Evolutionary conservation across 768 basidiomycete species (phyloP).

Genomic region (Phlegmacium glaucopus): DNA sequence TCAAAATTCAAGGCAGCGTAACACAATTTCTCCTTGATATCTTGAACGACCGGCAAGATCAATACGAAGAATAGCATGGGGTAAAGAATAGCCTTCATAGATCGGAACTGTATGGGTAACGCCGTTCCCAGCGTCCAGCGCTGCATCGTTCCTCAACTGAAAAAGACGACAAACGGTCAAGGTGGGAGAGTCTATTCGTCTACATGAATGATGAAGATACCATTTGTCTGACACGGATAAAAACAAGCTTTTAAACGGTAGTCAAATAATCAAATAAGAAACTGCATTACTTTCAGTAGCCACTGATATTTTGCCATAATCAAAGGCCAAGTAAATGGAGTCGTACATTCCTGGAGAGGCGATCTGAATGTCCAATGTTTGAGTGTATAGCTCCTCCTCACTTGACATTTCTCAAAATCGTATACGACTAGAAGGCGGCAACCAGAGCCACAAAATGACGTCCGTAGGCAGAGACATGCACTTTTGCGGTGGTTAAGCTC

Average conservation of each 20-base stretch:
- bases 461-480: slow-evolving; percentile 46
- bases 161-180: slow-evolving; percentile 26
- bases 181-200: slow-evolving; percentile 14
- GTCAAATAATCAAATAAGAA: too few relatives aligned
- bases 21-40: slow-evolving; percentile 97
- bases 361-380: slow-evolving; percentile 38
- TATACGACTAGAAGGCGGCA: slow-evolving; percentile 41
- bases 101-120: slow-evolving; percentile 96
- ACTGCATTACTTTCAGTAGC: slow-evolving; percentile 54
- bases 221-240: slow-evolving; percentile 18
- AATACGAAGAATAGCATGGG: slow-evolving; percentile 84
- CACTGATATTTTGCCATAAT: slow-evolving; percentile 38
- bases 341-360: slow-evolving; percentile 29
- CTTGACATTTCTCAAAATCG: slow-evolving; percentile 37
- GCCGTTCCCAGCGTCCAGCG: slow-evolving; percentile 95
- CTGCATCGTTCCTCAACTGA: slow-evolving; percentile 34
- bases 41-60: slow-evolving; percentile 84
- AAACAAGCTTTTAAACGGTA: slow-evolving; percentile 1
- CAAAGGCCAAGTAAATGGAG: slow-evolving; percentile 49
- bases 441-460: slow-evolving; percentile 41
- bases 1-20: slow-evolving; percentile 95
- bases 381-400: slow-evolving; percentile 26
- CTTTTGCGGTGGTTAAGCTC: slow-evolving; percentile 13
- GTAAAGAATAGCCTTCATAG: slow-evolving; percentile 90
- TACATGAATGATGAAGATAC: slow-evolving; percentile 29